Base-by-base conservation (phyloP, 345 rosid genomes). In the Boechera retrofracta region DNA sequence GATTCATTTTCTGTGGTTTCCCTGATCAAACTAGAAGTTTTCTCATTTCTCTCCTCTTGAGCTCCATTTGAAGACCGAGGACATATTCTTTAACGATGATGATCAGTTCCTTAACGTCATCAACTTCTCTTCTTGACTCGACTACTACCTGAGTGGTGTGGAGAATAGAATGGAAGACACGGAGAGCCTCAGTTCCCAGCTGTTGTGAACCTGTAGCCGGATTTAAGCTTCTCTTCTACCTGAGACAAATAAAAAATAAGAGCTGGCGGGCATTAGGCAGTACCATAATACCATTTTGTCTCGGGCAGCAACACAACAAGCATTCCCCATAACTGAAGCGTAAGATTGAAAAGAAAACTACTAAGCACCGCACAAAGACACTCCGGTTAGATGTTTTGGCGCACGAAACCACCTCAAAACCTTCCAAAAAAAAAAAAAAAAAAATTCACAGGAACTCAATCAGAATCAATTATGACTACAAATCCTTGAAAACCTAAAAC, bases 121-220 rank as follows among this genome's bases (percentile, higher is more conserved):
- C 99, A 1, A 95, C 98, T 75, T 95, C 99, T 84, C 96, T 91
- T 83, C 99, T 92, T 9, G 98, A 85, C 65, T 95, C 98, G 16
- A 92, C 99, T 61, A 92, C 93, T 57, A 92, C 87, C 48, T 2
- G 99, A 98, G 77, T 91, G 28, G 98, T 89, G 72, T 92, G 98
- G 61, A 95, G 99, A 63, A 95, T 90, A 79, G 84, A 81, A 10
- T 85, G 77, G 80, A 92, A 91, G 45, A 88, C 73, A 10, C 92
- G 84, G 58, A 92, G 98, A 51, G 97, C 98, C 74, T 95, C 99
- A 0, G 86, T 85, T 95, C 71, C 98, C 98, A 6, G 84, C 54
- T 49, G 98, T 95, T 24, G 97, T 92, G 72, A 97, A 90, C 71
- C 83, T 91, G 82, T 92, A 95, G 47, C 98, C 97, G 16, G 94